Conservation (phyloP, 768 basidiomycete genomes). For the Panaeolus papilionaceus region DNA sequence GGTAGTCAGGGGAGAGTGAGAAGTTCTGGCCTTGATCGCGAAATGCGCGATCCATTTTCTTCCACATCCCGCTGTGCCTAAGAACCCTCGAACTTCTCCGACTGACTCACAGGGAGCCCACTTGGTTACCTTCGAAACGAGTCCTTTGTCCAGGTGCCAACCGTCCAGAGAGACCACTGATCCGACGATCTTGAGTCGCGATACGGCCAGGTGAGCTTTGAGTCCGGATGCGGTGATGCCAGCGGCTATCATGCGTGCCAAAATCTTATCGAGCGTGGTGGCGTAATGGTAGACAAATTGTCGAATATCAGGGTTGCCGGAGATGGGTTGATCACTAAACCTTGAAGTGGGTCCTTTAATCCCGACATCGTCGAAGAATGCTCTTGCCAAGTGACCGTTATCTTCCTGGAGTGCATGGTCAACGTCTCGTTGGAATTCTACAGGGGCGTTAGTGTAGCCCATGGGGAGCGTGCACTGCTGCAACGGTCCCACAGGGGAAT, state of each 20-base stretch:
- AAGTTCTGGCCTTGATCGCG: no score
- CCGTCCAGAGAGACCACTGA: constrained; percentile 26
- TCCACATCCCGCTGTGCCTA: constrained; percentile 35
- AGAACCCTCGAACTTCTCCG: constrained; percentile 34
- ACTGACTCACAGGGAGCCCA: constrained; percentile 32
- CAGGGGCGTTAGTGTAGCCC: constrained; percentile 40
- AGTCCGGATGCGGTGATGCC: constrained; percentile 20
- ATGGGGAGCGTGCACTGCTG: constrained; percentile 34
- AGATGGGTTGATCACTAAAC: constrained; percentile 12
- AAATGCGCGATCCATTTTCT: constrained; percentile 35
- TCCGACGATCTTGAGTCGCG: constrained; percentile 17
- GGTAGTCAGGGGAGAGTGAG: no score
- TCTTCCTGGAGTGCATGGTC: constrained; percentile 21
- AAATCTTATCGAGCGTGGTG: constrained; percentile 12
- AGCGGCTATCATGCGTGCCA: constrained; percentile 19
- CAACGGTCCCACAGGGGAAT: constrained; percentile 31
- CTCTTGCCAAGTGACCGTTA: neutral
- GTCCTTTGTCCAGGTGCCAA: constrained; percentile 29
- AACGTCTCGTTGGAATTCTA: constrained; percentile 37
- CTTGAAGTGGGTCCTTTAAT: constrained; percentile 15
- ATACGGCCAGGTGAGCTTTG: constrained; percentile 17
- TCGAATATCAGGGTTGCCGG: constrained; percentile 1
- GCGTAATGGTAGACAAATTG: constrained; percentile 20
- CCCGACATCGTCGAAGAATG: constrained; percentile 25
- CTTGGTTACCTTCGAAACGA: constrained; percentile 26